These are phyloP conservation scores for Bonia amplexicaulis DNA, from an alignment of 176 grass and related monocot species.

Conservation along the genomic window DNA sequence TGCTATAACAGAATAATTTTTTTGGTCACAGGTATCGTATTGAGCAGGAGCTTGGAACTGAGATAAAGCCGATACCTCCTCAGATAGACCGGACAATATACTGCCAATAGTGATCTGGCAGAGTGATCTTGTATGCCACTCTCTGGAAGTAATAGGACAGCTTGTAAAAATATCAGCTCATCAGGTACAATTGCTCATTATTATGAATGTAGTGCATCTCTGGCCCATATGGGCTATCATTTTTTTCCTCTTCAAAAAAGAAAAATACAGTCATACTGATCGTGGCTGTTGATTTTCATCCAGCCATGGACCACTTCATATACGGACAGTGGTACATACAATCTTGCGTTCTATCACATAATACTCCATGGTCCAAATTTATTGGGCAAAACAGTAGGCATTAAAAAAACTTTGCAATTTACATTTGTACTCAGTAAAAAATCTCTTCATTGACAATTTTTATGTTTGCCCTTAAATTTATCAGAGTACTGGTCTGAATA, in stretches of 20 bases:
- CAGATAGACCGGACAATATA: conserved; percentile 91
- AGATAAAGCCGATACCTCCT: conserved; percentile 88
- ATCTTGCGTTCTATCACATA: not conserved
- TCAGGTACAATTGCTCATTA: conserved; percentile 49
- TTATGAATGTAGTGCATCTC: conserved; percentile 2
- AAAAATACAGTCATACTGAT: not conserved
- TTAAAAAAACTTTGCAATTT: not conserved
- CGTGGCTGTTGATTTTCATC: not conserved
- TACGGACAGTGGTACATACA: not conserved
- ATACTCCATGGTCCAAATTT: not conserved
- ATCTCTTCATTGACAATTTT: not conserved
- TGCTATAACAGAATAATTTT: not conserved
- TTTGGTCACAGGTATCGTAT: conserved; percentile 56
- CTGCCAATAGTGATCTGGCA: conserved; percentile 49
- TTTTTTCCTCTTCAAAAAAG: not conserved
- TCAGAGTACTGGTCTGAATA: not conserved
- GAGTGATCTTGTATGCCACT: conserved; percentile 28
- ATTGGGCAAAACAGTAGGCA: not conserved
- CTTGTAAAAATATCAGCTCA: conserved; percentile 65
- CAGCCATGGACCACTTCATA: not conserved
- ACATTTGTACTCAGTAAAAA: not conserved
- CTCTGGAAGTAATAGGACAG: conserved; percentile 46
- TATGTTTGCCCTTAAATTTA: not conserved
- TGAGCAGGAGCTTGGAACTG: conserved; percentile 90
- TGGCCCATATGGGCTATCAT: not conserved